phyloP scores from a whole-genome alignment of 208 protist species.

The Leishmania major region DNA sequence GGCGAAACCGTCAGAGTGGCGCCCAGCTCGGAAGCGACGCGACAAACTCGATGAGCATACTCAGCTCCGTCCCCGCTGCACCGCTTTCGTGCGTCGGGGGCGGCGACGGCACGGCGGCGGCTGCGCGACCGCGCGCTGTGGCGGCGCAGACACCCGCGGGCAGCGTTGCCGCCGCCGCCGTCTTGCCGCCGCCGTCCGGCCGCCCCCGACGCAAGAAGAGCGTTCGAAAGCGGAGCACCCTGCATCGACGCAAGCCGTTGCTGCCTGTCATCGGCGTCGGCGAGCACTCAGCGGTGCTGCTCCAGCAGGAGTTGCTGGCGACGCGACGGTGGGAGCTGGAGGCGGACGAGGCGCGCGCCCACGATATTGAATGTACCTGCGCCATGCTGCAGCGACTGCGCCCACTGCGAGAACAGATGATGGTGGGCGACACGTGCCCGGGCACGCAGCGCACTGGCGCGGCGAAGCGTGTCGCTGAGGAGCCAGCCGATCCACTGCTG shows the following conservation, averaged over 20 bases:
- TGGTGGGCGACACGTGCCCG: constrained; percentile 32
- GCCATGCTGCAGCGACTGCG: constrained; percentile 39
- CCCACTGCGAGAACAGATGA: constrained; percentile 37
- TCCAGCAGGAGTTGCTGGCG: constrained; percentile 40
- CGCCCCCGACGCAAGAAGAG: not conserved
- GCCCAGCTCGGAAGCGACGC: not conserved
- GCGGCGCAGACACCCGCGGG: not conserved
- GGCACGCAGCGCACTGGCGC: not conserved
- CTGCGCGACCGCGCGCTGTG: not conserved
- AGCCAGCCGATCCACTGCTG: not conserved
- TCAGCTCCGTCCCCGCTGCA: not conserved
- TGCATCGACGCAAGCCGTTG: constrained; percentile 27
- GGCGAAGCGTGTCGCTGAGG: not conserved
- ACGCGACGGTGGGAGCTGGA: constrained; percentile 41
- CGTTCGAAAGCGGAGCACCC: not conserved
- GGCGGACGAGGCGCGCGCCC: constrained; percentile 34
- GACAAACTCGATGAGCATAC: not conserved
- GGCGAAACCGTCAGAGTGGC: not conserved
- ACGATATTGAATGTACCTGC: constrained; percentile 50
- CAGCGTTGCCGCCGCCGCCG: not conserved
- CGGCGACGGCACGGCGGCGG: too few species aligned
- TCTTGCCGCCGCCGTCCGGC: not conserved
- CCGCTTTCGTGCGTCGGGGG: not conserved
- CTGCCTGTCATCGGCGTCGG: constrained; percentile 55
- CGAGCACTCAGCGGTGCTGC: constrained; percentile 36